Percentiles rank a stretch among this genome's conserved stretches.
These are phyloP conservation scores for Medicago ruthenica DNA, from an alignment of 306 rosid genomes.

Conservation along the genomic window DNA sequence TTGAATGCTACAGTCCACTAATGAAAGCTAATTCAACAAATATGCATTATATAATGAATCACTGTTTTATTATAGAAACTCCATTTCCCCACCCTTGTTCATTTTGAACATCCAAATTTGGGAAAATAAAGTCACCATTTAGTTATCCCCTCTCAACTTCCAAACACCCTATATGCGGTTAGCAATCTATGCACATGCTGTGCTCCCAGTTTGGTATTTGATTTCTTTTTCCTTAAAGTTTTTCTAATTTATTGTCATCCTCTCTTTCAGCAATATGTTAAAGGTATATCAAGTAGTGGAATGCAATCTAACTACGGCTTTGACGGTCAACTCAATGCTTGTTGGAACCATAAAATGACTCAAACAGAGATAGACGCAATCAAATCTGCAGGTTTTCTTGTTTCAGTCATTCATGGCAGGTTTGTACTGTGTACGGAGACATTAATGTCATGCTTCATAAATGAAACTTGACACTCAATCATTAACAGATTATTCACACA, in stretches of 20 bases:
- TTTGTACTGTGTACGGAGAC: conserved; percentile 38
- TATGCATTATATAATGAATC: conserved; percentile 6
- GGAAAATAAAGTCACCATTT: conserved; percentile 13
- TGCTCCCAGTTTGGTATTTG: conserved; percentile 1
- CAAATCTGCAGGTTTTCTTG: conserved; percentile 77
- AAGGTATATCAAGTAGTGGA: conserved; percentile 76
- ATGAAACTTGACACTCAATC: conserved; percentile 13
- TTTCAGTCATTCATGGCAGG: conserved; percentile 96
- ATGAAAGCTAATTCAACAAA: not conserved
- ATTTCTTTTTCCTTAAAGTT: conserved; percentile 2
- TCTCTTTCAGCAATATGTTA: conserved; percentile 85
- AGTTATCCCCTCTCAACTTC: conserved; percentile 14
- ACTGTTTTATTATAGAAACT: not conserved
- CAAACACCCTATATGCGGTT: not conserved
- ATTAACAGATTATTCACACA: conserved; percentile 6
- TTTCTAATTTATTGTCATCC: conserved; percentile 28
- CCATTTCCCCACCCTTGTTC: conserved; percentile 4
- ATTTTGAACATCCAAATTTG: conserved; percentile 5
- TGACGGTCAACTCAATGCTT: conserved; percentile 85
- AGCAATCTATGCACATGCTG: not conserved
- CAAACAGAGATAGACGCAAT: conserved; percentile 68
- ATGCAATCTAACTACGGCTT: conserved; percentile 90
- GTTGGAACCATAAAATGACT: conserved; percentile 90
- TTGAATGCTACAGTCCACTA: no score
- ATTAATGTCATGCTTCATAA: conserved; percentile 13